phyloP scores from a whole-genome alignment of 73 alveolate genomes.

The Paramecium sexaurelia region DNA sequence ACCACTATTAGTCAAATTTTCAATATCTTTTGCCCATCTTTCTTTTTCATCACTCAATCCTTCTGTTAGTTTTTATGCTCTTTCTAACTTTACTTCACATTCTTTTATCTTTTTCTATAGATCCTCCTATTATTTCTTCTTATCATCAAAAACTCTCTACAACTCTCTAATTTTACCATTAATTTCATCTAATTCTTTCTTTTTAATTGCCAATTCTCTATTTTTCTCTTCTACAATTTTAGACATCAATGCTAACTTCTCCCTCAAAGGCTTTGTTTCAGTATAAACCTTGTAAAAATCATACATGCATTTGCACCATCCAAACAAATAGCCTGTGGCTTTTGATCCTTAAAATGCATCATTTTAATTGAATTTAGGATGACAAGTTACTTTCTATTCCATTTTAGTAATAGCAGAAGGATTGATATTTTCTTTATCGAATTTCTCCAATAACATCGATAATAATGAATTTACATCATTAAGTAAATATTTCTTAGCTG shows the following conservation, averaged over 20 bases:
- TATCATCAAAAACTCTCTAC: constrained; percentile 69
- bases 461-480: constrained; percentile 83
- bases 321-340: constrained; percentile 89
- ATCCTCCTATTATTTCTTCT: constrained; percentile 75
- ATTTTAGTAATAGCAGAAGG: constrained; percentile 70
- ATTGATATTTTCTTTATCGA: constrained; percentile 82
- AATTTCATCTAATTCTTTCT: constrained; percentile 77
- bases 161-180: constrained; percentile 76
- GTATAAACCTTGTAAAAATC: constrained; percentile 78
- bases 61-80: constrained; percentile 97
- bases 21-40: constrained; percentile 98
- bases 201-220: constrained; percentile 76
- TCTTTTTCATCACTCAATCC: constrained; percentile 97
- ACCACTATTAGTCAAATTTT: constrained; percentile 83
- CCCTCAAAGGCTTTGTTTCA: constrained; percentile 77
- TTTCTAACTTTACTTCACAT: constrained; percentile 86
- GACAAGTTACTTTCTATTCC: constrained; percentile 67
- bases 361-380: constrained; percentile 82
- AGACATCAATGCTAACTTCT: constrained; percentile 74
- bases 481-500: constrained; percentile 76
- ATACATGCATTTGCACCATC: constrained; percentile 93
- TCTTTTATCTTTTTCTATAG: constrained; percentile 79
- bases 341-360: constrained; percentile 83
- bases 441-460: constrained; percentile 68
- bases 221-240: constrained; percentile 69